Percentiles rank a stretch among this genome's conserved stretches.
Evolutionary conservation across 2,329 filamentous ascomycete species (phyloP).

Genomic region (Emmonsiellopsis sp.): DNA sequence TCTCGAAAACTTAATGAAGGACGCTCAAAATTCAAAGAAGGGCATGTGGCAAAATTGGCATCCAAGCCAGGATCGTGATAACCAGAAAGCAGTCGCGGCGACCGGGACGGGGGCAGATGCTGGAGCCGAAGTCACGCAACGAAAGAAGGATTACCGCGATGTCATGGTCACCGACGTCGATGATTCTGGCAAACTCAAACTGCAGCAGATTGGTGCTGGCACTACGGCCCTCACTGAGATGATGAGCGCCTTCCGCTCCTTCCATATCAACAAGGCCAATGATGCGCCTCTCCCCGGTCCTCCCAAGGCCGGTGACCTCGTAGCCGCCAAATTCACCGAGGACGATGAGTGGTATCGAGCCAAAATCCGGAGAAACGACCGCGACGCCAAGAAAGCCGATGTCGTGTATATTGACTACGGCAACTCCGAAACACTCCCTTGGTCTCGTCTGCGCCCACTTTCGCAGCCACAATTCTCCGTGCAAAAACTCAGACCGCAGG

Average conservation of each 20-base stretch:
- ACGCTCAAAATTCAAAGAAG: slow-evolving; percentile 80
- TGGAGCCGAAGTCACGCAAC: slow-evolving; percentile 49
- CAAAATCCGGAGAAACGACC: slow-evolving; percentile 83
- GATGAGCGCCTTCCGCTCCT: slow-evolving; percentile 84
- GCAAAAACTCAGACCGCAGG: slow-evolving; percentile 78
- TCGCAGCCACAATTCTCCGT: slow-evolving; percentile 67
- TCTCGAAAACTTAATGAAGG: slow-evolving; percentile 30
- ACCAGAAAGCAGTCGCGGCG: slow-evolving; percentile 41
- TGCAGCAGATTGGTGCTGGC: slow-evolving; percentile 82
- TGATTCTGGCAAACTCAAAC: slow-evolving; percentile 69
- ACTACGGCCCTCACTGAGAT: slow-evolving; percentile 76
- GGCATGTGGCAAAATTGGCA: slow-evolving; percentile 93
- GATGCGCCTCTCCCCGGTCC: slow-evolving; percentile 61
- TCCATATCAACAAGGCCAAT: slow-evolving; percentile 80
- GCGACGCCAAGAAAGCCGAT: slow-evolving; percentile 77
- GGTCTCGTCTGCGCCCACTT: slow-evolving; percentile 74
- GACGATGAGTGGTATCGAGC: slow-evolving; percentile 95
- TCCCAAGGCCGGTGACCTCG: slow-evolving; percentile 84
- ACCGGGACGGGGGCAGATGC: slow-evolving; percentile 44
- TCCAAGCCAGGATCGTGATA: slow-evolving; percentile 70
- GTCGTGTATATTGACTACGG: slow-evolving; percentile 94
- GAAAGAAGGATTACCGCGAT: slow-evolving; percentile 86
- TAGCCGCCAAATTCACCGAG: slow-evolving; percentile 81
- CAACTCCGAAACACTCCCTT: slow-evolving; percentile 82
- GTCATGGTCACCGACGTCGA: slow-evolving; percentile 89